Conservation (phyloP, 805 yeast genomes). For the Wickerhamiella cacticola region DNA sequence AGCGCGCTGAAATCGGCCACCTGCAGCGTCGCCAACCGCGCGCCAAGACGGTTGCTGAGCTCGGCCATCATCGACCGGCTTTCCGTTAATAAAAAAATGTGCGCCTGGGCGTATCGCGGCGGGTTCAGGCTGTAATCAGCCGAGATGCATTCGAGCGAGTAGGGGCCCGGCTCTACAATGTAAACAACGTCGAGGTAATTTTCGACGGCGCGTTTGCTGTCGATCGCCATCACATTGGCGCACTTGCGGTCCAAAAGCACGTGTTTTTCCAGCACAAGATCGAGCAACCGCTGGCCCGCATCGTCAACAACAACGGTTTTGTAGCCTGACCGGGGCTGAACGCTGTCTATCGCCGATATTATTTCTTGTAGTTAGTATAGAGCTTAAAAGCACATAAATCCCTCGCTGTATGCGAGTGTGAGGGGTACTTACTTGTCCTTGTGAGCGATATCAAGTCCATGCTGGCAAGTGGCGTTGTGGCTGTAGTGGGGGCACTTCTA, state of each 20-base stretch:
- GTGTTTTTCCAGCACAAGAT: constrained; percentile 31
- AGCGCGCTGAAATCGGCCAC: constrained; percentile 39
- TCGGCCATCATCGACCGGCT: constrained; percentile 17
- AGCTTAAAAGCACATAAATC: neutral
- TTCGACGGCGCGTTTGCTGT: constrained; percentile 47
- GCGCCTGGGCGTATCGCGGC: constrained; percentile 61
- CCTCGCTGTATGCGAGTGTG: neutral
- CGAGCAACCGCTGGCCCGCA: constrained; percentile 22
- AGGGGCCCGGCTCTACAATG: constrained; percentile 55
- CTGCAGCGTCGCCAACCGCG: constrained; percentile 27
- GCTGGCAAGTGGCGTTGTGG: neutral
- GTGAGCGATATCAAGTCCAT: constrained; percentile 10
- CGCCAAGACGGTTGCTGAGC: constrained; percentile 23
- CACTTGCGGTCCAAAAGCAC: constrained; percentile 28
- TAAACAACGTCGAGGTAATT: constrained; percentile 68
- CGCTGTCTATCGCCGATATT: constrained; percentile 31
- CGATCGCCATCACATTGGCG: constrained; percentile 50
- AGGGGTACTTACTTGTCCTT: constrained; percentile 6
- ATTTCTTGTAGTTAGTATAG: constrained; percentile 23
- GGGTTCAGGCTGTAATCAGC: constrained; percentile 60
- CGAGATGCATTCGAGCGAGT: constrained; percentile 59
- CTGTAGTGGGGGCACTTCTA: neutral
- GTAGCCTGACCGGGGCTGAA: constrained; percentile 34
- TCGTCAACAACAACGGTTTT: constrained; percentile 26
- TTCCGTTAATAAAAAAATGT: constrained; percentile 62